These are phyloP conservation scores for Alternaria novae-zelandiae DNA, from an alignment of 2,329 filamentous ascomycete genomes.

Conservation along the genomic window DNA sequence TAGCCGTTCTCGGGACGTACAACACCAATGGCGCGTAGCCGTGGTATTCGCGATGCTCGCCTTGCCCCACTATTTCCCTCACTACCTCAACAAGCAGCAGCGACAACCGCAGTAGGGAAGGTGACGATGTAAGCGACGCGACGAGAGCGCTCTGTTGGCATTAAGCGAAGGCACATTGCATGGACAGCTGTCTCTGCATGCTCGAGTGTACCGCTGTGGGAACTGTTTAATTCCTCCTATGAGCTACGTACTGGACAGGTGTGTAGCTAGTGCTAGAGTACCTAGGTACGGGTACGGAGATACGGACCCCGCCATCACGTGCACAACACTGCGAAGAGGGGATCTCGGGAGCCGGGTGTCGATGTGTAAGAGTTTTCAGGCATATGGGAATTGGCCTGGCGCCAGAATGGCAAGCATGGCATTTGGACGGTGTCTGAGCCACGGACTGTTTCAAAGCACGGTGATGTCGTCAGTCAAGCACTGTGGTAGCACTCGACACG, in stretches of 20 bases:
- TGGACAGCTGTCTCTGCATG: constrained; percentile 17
- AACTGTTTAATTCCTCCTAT: constrained; percentile 1
- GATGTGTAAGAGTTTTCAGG: not conserved
- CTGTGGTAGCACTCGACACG: constrained; percentile 20
- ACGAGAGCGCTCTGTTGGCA: constrained; percentile 10
- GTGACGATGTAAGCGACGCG: constrained; percentile 18
- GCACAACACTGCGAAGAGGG: not conserved
- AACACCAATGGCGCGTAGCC: constrained; percentile 31
- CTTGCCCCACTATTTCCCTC: constrained; percentile 28
- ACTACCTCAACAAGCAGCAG: constrained; percentile 29
- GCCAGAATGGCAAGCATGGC: not conserved
- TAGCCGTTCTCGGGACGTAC: constrained; percentile 1
- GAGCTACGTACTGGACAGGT: not conserved
- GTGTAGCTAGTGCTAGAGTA: not conserved
- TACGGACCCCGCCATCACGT: constrained; percentile 7
- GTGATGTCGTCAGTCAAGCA: constrained; percentile 4
- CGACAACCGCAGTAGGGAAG: constrained; percentile 25
- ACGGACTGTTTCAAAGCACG: constrained; percentile 18
- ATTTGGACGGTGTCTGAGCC: constrained; percentile 1
- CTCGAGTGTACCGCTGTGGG: not conserved
- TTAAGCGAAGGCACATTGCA: constrained; percentile 1
- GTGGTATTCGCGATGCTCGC: constrained; percentile 16
- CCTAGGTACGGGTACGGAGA: not conserved
- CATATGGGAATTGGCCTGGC: not conserved
- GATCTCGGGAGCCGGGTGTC: not conserved